Evolutionary conservation across 2,329 filamentous ascomycete species (phyloP).

Genomic region (Neopestalotiopsis sp.): DNA sequence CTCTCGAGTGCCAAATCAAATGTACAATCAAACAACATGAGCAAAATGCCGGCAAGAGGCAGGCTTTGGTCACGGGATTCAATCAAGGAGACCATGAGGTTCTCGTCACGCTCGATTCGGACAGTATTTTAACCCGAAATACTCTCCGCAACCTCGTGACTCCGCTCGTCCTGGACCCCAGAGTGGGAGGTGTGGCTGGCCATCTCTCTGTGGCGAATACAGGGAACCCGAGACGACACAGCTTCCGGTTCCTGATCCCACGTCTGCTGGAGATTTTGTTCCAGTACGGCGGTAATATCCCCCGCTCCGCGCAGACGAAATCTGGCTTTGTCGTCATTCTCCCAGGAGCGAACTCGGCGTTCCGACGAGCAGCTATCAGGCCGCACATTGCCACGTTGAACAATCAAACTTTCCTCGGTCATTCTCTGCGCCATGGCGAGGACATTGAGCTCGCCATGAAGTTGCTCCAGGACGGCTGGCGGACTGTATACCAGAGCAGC

Average conservation of each 20-base stretch:
- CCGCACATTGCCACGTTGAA: slow-evolving; percentile 5
- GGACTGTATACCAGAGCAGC: slow-evolving; percentile 13
- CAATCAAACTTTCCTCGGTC: slow-evolving; percentile 8
- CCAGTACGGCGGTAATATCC: slow-evolving; percentile 13
- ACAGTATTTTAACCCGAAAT: background rate
- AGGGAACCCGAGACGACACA: background rate
- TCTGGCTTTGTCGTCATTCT: slow-evolving; percentile 15
- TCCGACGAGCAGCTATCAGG: background rate
- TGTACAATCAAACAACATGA: slow-evolving; percentile 3
- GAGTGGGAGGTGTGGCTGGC: slow-evolving; percentile 13
- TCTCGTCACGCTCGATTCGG: slow-evolving; percentile 13
- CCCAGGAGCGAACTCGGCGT: slow-evolving; percentile 14
- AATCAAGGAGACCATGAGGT: slow-evolving; percentile 7
- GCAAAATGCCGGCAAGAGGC: slow-evolving; percentile 7
- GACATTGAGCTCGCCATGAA: slow-evolving; percentile 13
- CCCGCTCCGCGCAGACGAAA: slow-evolving; percentile 10
- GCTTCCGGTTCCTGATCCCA: background rate
- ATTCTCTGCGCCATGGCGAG: slow-evolving; percentile 11
- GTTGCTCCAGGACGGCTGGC: slow-evolving; percentile 10
- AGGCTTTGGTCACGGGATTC: slow-evolving; percentile 10
- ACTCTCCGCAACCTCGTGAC: slow-evolving; percentile 11
- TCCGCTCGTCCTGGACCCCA: slow-evolving; percentile 4
- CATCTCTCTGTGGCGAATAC: slow-evolving; percentile 11
- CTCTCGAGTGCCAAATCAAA: background rate
- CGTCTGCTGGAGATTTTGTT: slow-evolving; percentile 14